These are phyloP conservation scores for Plenodomus biglobosus DNA, from an alignment of 2,329 filamentous ascomycete species.

Conservation along the genomic window DNA sequence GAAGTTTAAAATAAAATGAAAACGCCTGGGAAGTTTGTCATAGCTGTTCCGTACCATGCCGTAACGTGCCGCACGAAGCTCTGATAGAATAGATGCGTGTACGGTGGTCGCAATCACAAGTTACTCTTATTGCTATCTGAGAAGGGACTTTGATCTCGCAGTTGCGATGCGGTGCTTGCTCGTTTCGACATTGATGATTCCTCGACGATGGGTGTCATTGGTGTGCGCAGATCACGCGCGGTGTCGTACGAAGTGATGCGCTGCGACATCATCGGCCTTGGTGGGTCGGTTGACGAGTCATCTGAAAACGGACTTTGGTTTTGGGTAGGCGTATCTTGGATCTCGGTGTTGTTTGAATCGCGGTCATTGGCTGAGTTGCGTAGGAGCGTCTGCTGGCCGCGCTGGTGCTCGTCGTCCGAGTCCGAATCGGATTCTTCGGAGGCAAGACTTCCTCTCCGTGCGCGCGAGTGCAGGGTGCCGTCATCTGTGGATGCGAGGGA, in stretches of 20 bases:
- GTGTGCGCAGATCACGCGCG: conserved; percentile 30
- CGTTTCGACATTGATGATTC: conserved; percentile 47
- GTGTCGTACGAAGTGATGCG: conserved; percentile 36
- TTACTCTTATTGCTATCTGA: conserved; percentile 37
- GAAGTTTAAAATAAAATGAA: too few relatives aligned
- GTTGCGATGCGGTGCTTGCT: conserved; percentile 31
- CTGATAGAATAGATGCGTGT: too few relatives aligned
- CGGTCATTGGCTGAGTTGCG: conserved; percentile 28
- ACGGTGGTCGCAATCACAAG: conserved; percentile 16
- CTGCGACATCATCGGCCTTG: conserved; percentile 28
- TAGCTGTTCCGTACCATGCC: too few relatives aligned
- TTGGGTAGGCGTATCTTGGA: conserved; percentile 40
- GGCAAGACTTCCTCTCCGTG: conserved; percentile 33
- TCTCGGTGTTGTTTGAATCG: conserved; percentile 38
- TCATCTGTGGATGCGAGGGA: conserved; percentile 39
- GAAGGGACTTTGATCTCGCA: conserved; percentile 40
- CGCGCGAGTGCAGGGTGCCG: conserved; percentile 36
- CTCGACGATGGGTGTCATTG: conserved; percentile 51
- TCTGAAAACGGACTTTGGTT: conserved; percentile 41
- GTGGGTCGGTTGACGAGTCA: conserved; percentile 24
- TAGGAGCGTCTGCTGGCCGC: conserved; percentile 35
- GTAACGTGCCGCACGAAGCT: too few relatives aligned
- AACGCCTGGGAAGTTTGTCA: too few relatives aligned
- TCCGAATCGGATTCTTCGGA: conserved; percentile 37
- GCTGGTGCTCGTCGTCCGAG: conserved; percentile 37